A percentile compares a stretch with the other conserved stretches of the same genome.
Conservation (phyloP, 1,284 basidiomycete species). For the Sanghuangporus sanghuang region DNA sequence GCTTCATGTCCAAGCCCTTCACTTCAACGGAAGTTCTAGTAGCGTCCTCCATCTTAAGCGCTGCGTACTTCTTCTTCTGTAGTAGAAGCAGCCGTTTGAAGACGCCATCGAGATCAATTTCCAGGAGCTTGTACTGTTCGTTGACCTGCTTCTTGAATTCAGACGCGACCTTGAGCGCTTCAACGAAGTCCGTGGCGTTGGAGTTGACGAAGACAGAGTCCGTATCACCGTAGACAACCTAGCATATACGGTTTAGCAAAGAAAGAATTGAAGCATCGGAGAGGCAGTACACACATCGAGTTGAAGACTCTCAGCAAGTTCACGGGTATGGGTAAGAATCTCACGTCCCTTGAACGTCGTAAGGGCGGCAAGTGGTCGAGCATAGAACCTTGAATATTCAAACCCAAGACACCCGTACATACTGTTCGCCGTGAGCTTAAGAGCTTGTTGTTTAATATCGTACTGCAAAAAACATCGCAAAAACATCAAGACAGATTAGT, state of each 20-base stretch:
- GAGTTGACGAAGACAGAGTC: constrained; percentile 99
- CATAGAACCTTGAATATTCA: constrained; percentile 95
- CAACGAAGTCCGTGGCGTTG: constrained; percentile 81
- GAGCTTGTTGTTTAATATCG: constrained; percentile 95
- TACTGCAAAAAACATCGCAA: constrained; percentile 45
- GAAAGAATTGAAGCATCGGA: neutral
- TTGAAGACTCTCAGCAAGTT: constrained; percentile 85
- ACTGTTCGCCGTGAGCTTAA: constrained; percentile 98
- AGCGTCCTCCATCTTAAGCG: constrained; percentile 86
- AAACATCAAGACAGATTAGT: neutral
- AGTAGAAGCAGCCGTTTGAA: constrained; percentile 91
- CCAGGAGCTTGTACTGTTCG: constrained; percentile 90
- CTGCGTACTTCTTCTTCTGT: constrained; percentile 99
- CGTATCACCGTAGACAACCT: constrained; percentile 99
- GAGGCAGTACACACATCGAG: constrained; percentile 64
- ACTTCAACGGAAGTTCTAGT: constrained; percentile 78
- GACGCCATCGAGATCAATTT: constrained; percentile 95
- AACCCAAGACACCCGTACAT: constrained; percentile 99
- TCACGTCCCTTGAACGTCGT: constrained; percentile 99
- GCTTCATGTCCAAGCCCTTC: constrained; percentile 99
- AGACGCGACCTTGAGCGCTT: constrained; percentile 88
- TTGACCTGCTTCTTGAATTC: constrained; percentile 97
- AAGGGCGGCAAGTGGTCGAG: constrained; percentile 92
- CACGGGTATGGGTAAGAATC: constrained; percentile 90
- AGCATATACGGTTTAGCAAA: constrained; percentile 9